Conservation (phyloP, 371 early-diverging fungal species). For the Mucor racemosus region DNA sequence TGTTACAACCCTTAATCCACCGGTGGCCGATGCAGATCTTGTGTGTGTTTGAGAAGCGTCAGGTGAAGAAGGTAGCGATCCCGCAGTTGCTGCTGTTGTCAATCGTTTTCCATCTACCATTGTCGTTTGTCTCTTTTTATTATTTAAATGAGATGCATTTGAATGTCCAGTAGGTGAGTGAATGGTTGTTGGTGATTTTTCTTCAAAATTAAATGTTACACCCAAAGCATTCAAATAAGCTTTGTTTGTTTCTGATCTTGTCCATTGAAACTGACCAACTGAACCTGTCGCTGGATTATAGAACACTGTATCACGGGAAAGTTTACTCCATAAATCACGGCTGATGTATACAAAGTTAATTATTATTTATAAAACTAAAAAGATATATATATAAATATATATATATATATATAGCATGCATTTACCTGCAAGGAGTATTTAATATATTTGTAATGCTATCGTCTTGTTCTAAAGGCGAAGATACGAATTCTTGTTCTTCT, state of each 20-base stretch:
- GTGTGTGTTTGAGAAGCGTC: constrained; percentile 11
- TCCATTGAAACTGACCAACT: constrained; percentile 59
- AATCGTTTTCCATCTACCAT: constrained; percentile 7
- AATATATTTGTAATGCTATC: constrained; percentile 16
- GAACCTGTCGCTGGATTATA: constrained; percentile 56
- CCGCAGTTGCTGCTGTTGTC: neutral
- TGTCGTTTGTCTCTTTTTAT: constrained; percentile 19
- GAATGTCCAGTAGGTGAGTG: neutral
- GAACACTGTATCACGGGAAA: constrained; percentile 56
- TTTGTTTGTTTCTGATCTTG: constrained; percentile 55
- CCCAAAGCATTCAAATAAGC: constrained; percentile 53
- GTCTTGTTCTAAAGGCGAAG: constrained; percentile 3
- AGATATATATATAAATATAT: too few species aligned
- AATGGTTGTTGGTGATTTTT: constrained; percentile 5
- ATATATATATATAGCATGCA: too few species aligned
- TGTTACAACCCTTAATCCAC: constrained; percentile 20
- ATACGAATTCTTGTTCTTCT: neutral
- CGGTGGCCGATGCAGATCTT: constrained; percentile 25
- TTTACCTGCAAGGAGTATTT: constrained; percentile 38
- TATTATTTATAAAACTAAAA: neutral
- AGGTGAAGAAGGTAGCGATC: constrained; percentile 9
- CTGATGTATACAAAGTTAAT: constrained; percentile 19
- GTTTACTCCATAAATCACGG: constrained; percentile 49
- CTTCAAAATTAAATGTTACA: constrained; percentile 42
- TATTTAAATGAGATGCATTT: neutral